Conservation (phyloP, 192 early-diverging fungal species). For the Coemansia sp. region DNA sequence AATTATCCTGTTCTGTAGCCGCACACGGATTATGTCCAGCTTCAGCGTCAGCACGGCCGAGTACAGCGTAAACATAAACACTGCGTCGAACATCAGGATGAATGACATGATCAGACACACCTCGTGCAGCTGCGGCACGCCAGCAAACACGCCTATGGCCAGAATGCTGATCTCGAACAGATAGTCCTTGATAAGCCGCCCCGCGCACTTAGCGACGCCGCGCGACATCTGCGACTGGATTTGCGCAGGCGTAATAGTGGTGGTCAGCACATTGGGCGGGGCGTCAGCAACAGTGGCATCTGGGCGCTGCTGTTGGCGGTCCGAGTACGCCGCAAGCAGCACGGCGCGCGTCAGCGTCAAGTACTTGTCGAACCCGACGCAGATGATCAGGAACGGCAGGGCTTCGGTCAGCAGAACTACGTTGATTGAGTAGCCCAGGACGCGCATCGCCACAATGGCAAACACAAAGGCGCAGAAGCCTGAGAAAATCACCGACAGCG, state of each 20-base stretch:
- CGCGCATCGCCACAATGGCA: conserved; percentile 67
- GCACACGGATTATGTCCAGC: conserved; percentile 68
- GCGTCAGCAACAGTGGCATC: background rate
- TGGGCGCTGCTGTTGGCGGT: conserved; percentile 30
- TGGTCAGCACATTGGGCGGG: background rate
- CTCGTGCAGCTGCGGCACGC: conserved; percentile 73
- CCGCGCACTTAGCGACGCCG: conserved; percentile 66
- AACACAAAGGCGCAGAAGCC: conserved; percentile 78
- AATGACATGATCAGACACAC: conserved; percentile 81
- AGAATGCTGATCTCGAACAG: conserved; percentile 82
- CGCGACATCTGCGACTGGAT: conserved; percentile 63
- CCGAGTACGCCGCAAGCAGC: conserved; percentile 55
- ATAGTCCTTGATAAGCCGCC: conserved; percentile 71
- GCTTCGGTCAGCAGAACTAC: conserved; percentile 79
- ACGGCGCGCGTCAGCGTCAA: conserved; percentile 81
- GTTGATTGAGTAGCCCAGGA: conserved; percentile 68
- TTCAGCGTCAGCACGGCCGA: conserved; percentile 84
- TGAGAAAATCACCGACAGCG: conserved; percentile 66
- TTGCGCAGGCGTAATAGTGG: conserved; percentile 38
- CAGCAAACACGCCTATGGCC: conserved; percentile 71
- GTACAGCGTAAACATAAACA: conserved; percentile 85
- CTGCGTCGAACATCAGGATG: conserved; percentile 77
- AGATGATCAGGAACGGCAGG: conserved; percentile 87
- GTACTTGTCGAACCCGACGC: conserved; percentile 89
- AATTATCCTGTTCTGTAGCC: conserved; percentile 41